Evolutionary conservation across 805 yeast genomes (phyloP).

Genomic region (Ogataea naganishii): DNA sequence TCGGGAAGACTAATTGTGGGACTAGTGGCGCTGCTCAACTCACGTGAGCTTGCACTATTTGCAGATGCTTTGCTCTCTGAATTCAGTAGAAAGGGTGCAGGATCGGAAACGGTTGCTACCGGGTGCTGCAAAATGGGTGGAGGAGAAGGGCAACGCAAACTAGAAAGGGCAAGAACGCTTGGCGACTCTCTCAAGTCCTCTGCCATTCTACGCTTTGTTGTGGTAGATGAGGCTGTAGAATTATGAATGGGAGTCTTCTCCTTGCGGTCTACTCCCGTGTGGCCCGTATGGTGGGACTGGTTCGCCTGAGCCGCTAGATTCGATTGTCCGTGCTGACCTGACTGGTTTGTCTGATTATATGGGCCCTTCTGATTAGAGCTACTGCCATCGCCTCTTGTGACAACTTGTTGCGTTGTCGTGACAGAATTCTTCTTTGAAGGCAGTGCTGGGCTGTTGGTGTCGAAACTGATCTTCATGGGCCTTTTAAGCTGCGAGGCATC

Average conservation of each 20-base stretch:
- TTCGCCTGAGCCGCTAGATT: no score
- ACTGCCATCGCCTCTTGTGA: no score
- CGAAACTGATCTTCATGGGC: no score
- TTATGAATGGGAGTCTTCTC: constrained; percentile 1
- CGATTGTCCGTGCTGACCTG: no score
- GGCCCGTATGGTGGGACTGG: no score
- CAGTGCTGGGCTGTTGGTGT: constrained; percentile 7
- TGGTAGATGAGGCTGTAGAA: not conserved
- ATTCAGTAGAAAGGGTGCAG: constrained; percentile 12
- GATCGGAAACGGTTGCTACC: constrained; percentile 12
- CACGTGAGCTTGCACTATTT: constrained; percentile 1
- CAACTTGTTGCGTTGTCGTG: constrained; percentile 4
- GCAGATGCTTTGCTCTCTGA: constrained; percentile 5
- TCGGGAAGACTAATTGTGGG: no score
- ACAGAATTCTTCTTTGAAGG: constrained; percentile 13
- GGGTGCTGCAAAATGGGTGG: constrained; percentile 49
- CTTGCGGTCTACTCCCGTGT: constrained; percentile 2
- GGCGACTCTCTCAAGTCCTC: constrained; percentile 28
- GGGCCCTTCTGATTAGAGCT: no score
- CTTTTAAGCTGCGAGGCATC: no score
- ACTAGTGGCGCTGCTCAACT: constrained; percentile 2
- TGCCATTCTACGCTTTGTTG: constrained; percentile 3
- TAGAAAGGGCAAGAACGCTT: constrained; percentile 48
- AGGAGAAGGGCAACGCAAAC: constrained; percentile 61
- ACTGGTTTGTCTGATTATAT: no score